phyloP scores from a whole-genome alignment of 768 basidiomycete genomes.

The Agrocybe pediades region DNA sequence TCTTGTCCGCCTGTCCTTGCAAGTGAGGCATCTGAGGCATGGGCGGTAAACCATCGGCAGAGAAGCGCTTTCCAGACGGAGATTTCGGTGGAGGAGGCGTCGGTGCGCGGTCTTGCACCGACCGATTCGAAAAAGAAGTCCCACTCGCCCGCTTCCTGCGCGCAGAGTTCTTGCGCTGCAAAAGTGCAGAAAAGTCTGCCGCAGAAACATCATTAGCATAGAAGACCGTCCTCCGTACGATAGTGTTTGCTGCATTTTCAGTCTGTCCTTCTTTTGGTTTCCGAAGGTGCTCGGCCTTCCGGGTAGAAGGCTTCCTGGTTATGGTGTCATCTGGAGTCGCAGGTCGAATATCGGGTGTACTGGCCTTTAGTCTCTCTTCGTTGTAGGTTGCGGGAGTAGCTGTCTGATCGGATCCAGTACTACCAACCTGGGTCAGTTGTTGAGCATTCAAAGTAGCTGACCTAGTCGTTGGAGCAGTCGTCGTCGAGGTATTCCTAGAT shows the following conservation, averaged over 20 bases:
- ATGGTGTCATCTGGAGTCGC: constrained; percentile 28
- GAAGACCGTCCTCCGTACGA: constrained; percentile 81
- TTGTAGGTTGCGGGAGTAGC: constrained; percentile 24
- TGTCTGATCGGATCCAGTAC: constrained; percentile 31
- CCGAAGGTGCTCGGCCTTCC: constrained; percentile 39
- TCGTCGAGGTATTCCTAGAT: constrained; percentile 17
- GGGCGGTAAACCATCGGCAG: constrained; percentile 66
- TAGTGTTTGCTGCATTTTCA: constrained; percentile 41
- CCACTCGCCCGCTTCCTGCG: constrained; percentile 67
- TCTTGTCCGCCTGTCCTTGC: constrained; percentile 44
- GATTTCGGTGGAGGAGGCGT: constrained; percentile 83
- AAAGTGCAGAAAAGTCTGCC: constrained; percentile 54
- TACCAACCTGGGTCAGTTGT: constrained; percentile 26
- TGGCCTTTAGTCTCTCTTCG: constrained; percentile 14
- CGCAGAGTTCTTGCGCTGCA: constrained; percentile 56
- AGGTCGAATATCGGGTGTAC: constrained; percentile 28
- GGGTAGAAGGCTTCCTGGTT: constrained; percentile 36
- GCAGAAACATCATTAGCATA: constrained; percentile 70
- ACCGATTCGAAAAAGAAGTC: constrained; percentile 63
- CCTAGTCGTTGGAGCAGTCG: constrained; percentile 10
- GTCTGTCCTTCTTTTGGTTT: constrained; percentile 39
- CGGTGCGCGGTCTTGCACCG: constrained; percentile 79
- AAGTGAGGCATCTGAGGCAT: constrained; percentile 64
- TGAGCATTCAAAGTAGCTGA: constrained; percentile 14
- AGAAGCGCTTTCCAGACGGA: constrained; percentile 58